Base-by-base conservation (phyloP, 176 grass and related monocot species). In the Musa beccarii region DNA sequence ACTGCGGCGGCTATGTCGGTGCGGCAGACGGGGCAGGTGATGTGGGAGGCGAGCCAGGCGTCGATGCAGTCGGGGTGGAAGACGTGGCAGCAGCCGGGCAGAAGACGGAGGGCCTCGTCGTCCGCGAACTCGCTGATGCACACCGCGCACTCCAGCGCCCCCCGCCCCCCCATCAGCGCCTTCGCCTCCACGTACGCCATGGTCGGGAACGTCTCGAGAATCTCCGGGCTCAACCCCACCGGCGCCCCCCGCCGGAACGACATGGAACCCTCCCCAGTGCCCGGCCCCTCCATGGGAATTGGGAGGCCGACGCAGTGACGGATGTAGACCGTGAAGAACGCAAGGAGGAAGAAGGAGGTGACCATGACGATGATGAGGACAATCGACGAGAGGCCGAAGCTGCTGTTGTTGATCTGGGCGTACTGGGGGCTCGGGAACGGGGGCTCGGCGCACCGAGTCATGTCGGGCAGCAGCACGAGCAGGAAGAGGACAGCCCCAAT, bases 21-120 rank as follows among this genome's bases (percentile, higher is more conserved):
- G 64, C 25, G 76, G 79, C 85, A 90, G 14, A 90, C 67, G 0
- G 85, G 85, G 72, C 85, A 90, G 28, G 85, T 79, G 54, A 79
- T 73, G 22, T 80, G 86, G 76, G 81, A 69, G 66, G 72, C 51
- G 23, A 90, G 88, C 82, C 88, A 90, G 50, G 76, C 22, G 76
- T 85, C 88, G 73, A 90, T 57, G 76, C 88, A 87, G 53, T 90
- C 85, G 67, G 68, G 67, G 85, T 90, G 88, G 73, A 90, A 90
- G 62, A 82, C 76, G 66, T 78, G 82, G 82, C 84, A 79, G 82
- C 88, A 90, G 34, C 84, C 76, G 5, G 79, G 82, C 21, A 90
- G 88, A 62, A 90, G 72, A 26, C 85, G 88, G 76, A 90, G 85
- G 59, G 73, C 75, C 76, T 69, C 76, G 21, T 69, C 82, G 71